Base-by-base conservation (phyloP, 768 basidiomycete species). In the Lanmaoa pseudosensibilis region DNA sequence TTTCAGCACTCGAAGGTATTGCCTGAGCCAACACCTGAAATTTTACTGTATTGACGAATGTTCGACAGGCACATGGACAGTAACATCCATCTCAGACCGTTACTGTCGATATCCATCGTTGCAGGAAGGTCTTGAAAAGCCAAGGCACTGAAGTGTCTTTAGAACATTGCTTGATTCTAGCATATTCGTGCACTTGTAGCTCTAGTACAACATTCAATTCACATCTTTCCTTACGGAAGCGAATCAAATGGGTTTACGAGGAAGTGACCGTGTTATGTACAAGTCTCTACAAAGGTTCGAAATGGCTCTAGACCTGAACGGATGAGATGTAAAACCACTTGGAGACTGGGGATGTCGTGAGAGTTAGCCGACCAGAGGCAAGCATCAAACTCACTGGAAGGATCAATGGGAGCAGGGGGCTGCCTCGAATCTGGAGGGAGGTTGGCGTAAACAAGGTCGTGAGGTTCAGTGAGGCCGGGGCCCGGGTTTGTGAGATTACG, bases 241-340 rank as follows among this genome's bases (percentile, higher is more conserved):
- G 30, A 44, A 55, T 54, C 15, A 33, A 23, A 33, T 50, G 52
- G 19, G 30, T 57, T 56, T 59, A 41, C 46, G 43, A 30, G 5
- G 44, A 48, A 32, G 46, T 51, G 49, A 38, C 44, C 19, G 18
- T 41, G 18, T 37, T 36, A 45, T 43, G 39, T 55, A 52, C 51
- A 46, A 34, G 32, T 30, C 11, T 30, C 37, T 32, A 19, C 11
- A 36, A 12, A 7, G 21, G 37, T 12, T 40, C 12, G 18, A 34
- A 11, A 21, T 10, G 51, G 18, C 10, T 52, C 58, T 78, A 92
- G 57, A 92, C 88, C 61, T 88, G 87, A 33, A 90, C 90, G 34
- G 92, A 92, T 21, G 92, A 91, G 67, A 94, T 94, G 76, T 93
- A 91, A 85, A 94, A 94, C 92, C 91, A 93, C 70, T 92, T 93